These are phyloP conservation scores for Geotrichum histeridarum DNA, from an alignment of 1,139 yeast genomes.

Conservation along the genomic window DNA sequence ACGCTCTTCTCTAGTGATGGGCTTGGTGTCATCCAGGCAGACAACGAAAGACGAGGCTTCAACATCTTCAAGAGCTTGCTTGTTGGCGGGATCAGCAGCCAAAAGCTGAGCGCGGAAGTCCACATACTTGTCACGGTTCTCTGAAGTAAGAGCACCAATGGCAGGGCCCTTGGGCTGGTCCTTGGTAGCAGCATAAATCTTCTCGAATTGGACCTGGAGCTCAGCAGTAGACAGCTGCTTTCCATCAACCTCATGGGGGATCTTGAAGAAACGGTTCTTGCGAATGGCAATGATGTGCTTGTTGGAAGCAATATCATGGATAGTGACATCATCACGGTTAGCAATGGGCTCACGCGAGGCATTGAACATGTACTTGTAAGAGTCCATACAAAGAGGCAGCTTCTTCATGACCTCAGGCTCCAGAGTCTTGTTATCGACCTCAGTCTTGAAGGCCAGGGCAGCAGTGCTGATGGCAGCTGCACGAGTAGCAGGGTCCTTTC, in stretches of 20 bases:
- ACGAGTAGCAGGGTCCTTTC: slow-evolving; percentile 66
- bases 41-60: slow-evolving; percentile 76
- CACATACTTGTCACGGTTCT: slow-evolving; percentile 82
- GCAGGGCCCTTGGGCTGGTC: slow-evolving; percentile 48
- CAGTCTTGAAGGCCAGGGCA: slow-evolving; percentile 39
- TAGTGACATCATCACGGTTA: slow-evolving; percentile 34
- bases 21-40: slow-evolving; percentile 68
- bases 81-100: slow-evolving; percentile 51
- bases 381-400: slow-evolving; percentile 88
- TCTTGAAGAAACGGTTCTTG: slow-evolving; percentile 78
- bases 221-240: slow-evolving; percentile 54
- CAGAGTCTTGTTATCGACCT: slow-evolving; percentile 38
- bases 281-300: slow-evolving; percentile 68
- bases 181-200: slow-evolving; percentile 45
- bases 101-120: slow-evolving; percentile 54
- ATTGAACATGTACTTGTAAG: slow-evolving; percentile 88
- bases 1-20: slow-evolving; percentile 78
- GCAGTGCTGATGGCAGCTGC: slow-evolving; percentile 56
- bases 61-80: slow-evolving; percentile 58
- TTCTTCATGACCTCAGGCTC: slow-evolving; percentile 78
- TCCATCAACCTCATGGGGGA: slow-evolving; percentile 54
- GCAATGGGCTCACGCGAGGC: slow-evolving; percentile 73
- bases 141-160: slow-evolving; percentile 74
- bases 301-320: slow-evolving; percentile 50
- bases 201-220: slow-evolving; percentile 60